These are phyloP conservation scores for Auricularia heimuer DNA, from an alignment of 768 basidiomycete species.

Conservation along the genomic window DNA sequence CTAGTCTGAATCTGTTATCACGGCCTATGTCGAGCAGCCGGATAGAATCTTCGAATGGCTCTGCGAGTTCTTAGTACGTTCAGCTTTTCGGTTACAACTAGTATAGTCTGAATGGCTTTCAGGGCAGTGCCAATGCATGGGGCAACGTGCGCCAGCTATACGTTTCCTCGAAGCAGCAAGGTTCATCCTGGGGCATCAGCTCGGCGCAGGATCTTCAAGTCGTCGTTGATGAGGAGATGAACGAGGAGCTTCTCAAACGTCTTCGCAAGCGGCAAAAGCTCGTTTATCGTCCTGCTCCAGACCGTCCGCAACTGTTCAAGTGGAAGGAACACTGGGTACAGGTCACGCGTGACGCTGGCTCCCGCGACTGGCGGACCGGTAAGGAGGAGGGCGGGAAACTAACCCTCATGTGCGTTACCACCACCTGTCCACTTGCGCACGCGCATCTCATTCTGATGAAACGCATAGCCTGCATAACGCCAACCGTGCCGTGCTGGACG, in stretches of 20 bases:
- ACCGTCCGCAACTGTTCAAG: constrained; percentile 32
- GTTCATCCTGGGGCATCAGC: constrained; percentile 28
- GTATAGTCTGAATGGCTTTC: neutral
- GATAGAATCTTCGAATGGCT: neutral
- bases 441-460: neutral
- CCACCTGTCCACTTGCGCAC: neutral
- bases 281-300: constrained; percentile 35
- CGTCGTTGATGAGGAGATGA: constrained; percentile 1
- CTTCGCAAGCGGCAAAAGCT: constrained; percentile 17
- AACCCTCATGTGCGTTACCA: neutral
- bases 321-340: constrained; percentile 34
- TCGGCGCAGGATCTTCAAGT: neutral
- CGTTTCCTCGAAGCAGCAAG: constrained; percentile 32
- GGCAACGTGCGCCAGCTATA: constrained; percentile 30
- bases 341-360: constrained; percentile 12
- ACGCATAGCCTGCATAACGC: neutral
- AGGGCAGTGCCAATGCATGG: constrained; percentile 26
- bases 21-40: neutral
- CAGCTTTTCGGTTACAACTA: neutral
- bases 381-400: constrained; percentile 3
- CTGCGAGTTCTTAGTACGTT: neutral
- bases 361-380: neutral
- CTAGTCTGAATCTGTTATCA: neutral
- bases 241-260: constrained; percentile 11
- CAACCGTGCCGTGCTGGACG: neutral